Percentiles rank a stretch among this genome's conserved stretches.
phyloP scores from a whole-genome alignment of 768 basidiomycete genomes.

The Phylloporus scabripes region DNA sequence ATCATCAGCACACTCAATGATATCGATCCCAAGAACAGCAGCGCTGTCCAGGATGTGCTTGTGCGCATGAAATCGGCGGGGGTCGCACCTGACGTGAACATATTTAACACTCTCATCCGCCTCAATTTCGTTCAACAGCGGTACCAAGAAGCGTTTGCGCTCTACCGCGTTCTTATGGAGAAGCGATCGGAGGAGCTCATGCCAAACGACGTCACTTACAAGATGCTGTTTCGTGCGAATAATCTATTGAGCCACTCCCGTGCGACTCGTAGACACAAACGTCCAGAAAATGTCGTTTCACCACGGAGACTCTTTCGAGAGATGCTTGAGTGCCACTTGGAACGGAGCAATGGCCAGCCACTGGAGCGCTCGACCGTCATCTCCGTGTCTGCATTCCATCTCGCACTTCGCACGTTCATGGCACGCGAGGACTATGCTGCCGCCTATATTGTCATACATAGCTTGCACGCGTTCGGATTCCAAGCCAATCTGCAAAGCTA shows the following conservation, averaged over 20 bases:
- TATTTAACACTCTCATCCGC: conserved; percentile 49
- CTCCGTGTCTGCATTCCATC: conserved; percentile 34
- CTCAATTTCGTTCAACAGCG: conserved; percentile 31
- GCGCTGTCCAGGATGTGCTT: conserved; percentile 34
- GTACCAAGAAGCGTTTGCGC: conserved; percentile 35
- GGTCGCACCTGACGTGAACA: conserved; percentile 32
- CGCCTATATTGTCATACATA: conserved; percentile 36
- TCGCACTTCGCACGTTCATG: conserved; percentile 43
- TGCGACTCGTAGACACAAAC: conserved; percentile 21
- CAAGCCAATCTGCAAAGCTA: conserved; percentile 36
- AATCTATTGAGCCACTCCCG: conserved; percentile 13
- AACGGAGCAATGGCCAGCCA: conserved; percentile 13
- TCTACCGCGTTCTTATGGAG: conserved; percentile 38
- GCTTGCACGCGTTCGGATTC: conserved; percentile 28
- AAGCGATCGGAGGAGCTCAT: conserved; percentile 28
- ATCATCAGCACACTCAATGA: conserved; percentile 37
- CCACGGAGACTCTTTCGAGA: conserved; percentile 43
- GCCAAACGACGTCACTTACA: conserved; percentile 44
- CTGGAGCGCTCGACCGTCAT: conserved; percentile 24
- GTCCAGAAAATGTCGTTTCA: conserved; percentile 22
- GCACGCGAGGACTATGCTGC: conserved; percentile 42
- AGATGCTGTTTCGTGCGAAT: conserved; percentile 35
- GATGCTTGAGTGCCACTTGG: conserved; percentile 35
- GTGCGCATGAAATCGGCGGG: conserved; percentile 35
- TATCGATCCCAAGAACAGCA: conserved; percentile 25